A percentile compares a stretch with the other conserved stretches of the same genome.
These are phyloP conservation scores for Dianthus caryophyllus DNA, from an alignment of 148 eudicot species.

Conservation along the genomic window DNA sequence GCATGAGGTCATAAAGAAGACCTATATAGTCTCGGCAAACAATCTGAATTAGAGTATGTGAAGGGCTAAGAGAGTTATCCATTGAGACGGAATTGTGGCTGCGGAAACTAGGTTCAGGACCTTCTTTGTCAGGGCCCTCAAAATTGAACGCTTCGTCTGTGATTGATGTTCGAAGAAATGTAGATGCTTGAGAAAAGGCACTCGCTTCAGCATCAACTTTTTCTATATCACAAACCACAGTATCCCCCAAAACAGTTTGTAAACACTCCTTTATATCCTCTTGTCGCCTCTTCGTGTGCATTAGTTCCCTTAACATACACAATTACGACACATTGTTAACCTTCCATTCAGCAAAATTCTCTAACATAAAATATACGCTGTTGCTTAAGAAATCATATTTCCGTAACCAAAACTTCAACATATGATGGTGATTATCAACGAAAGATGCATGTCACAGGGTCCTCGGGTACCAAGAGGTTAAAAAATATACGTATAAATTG, in stretches of 20 bases:
- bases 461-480: no score
- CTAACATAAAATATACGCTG: no score
- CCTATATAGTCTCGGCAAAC: constrained; percentile 81
- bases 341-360: background rate
- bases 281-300: constrained; percentile 60
- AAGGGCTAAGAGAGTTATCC: constrained; percentile 79
- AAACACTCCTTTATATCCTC: constrained; percentile 38
- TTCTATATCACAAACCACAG: constrained; percentile 49
- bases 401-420: no score
- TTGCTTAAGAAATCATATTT: no score
- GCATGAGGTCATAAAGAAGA: constrained; percentile 82
- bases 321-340: background rate
- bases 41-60: constrained; percentile 84
- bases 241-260: constrained; percentile 31
- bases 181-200: constrained; percentile 38
- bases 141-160: constrained; percentile 34
- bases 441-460: no score
- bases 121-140: constrained; percentile 29
- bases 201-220: constrained; percentile 37
- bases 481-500: no score
- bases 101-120: constrained; percentile 13
- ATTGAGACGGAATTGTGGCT: constrained; percentile 32
- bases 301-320: constrained; percentile 51
- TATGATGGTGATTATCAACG: background rate
- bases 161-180: constrained; percentile 45